Evolutionary conservation across 2,329 filamentous ascomycete species (phyloP), one percentile per base, ranked within the genome.

Genomic region (Sarocladium strictum): DNA sequence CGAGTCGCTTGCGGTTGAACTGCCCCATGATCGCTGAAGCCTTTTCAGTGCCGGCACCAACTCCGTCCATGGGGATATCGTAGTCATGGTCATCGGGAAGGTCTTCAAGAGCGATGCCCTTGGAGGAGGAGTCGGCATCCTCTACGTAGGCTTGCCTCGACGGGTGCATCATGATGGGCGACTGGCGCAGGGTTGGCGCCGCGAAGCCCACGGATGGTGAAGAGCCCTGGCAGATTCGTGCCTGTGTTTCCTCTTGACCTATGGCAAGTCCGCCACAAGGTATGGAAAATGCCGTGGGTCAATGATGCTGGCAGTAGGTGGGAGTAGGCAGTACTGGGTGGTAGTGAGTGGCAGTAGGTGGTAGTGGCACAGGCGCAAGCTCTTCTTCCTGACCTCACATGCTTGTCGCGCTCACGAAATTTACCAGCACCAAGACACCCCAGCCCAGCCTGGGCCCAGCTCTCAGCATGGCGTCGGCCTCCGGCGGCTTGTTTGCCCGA

Each of bases 141-240:
- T 97, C 93, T 60, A 97, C 91, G 71, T 95, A 97, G 40, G 93
- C 93, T 72, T 93, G 87, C 61, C 94, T 84, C 69, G 93, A 85
- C 56, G 93, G 93, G 76, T 97, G 93, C 76, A 96, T 84, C 75
- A 80, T 84, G 60, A 26, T 53, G 55, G 53, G 27, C 47, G 47
- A 35, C 47, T 32, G 47, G 17, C 9, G 27, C 47, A 33, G 27
- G 43, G 40, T 33, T 49, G 32, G 24, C 26, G 23, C 37, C 17
- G 37, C 35, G 19, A 32, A 27, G 35, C 29, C n/a, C n/a, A n/a
- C n/a, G n/a, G n/a, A n/a, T n/a, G n/a, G n/a, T n/a, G n/a, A n/a
- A n/a, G n/a, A n/a, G n/a, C n/a, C n/a, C n/a, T n/a, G n/a, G n/a
- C n/a, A n/a, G n/a, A n/a, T n/a, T n/a, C n/a, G n/a, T n/a, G n/a